Base-by-base conservation (phyloP, 768 basidiomycete genomes). In the Scleroderma bovista region DNA sequence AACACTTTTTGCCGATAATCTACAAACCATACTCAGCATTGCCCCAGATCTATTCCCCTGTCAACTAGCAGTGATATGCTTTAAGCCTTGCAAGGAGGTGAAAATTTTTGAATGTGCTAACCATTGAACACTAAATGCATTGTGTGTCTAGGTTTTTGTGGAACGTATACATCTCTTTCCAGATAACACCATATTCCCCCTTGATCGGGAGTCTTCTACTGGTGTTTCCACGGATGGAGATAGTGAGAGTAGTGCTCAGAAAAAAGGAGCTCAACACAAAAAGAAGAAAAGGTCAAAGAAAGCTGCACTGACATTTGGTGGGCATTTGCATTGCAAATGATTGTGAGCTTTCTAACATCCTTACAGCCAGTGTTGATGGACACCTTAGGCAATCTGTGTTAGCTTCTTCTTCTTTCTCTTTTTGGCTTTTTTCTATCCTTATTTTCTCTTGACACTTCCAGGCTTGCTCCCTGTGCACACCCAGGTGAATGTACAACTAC, bases 31-130 rank as follows among this genome's bases (percentile, higher is more conserved):
- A 0, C 58, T 82, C 10, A 68, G 66, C 13, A 56, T 77, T 24
- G 59, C 68, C 11, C 77, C 80, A 8, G 73, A 81, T 48, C 51
- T 72, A 19, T 54, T 60, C 16, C 79, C 80, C 0, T 83, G 81
- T 52, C 68, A 77, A 52, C 52, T 82, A 23, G 74, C 79, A 17
- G 52, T 65, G 1, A 69, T 81, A 26, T 75, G 75, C 42, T 67
- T 72, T 11, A 75, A 70, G 51, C 68, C 71, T 10, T 83, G 81
- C 50, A 60, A 63, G 24, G 70, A 81, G 64, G 80, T 75, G 52
- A 32, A 16, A 0, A 22, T 6, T 37, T 17, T 4, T 12, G 20
- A 11, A 2, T 23, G 16, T 24, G 1, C 3, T 41, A 3, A 2
- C 13, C 0, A 6, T 43, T 15, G 23, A 33, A 15, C 9, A 13